Evolutionary conservation across 2,329 filamentous ascomycete species (phyloP), one percentile per base, ranked within the genome.

Genomic region (Lasiodiplodia citricola): DNA sequence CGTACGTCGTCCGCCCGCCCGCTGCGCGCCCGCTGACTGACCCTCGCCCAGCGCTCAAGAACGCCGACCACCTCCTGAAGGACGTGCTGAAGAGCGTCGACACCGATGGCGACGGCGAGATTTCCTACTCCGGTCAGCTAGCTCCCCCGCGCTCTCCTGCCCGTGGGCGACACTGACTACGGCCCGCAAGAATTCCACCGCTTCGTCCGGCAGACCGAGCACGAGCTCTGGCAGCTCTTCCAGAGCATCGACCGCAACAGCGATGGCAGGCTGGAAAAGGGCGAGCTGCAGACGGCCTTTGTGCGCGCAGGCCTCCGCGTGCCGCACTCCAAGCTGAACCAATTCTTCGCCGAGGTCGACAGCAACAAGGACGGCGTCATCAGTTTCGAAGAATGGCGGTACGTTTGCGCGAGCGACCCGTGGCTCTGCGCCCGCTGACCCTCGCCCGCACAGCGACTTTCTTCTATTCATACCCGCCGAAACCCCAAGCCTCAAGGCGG

Each of bases 381-480:
- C 74, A 94, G 87, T 71, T 98, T 97, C 81, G 90, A 93, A 73
- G 96, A 99, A 86, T 98, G 96, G 96, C 91, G 95, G 95, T 97
- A 89, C 81, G 91, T 84, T 47, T 50, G 60, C 47, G 28, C 23
- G 13, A 21, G 23, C 23, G 41, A 6, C 8, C 47, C 21, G n/a
- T 52, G 31, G 31, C 31, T 55, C 44, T 44, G 44, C 16, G 44
- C 69, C n/a, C 65, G 44, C 65, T 67, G 65, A 67, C 57, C 65
- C 47, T 16, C 8, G 23, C 25, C 75, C 50, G 23, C 76, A 96
- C 58, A 64, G 94, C 80, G 91, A 98, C 81, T 99, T 98, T 80
- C 87, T 98, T 31, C 88, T 98, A 55, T 98, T 98, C 81, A 91
- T 98, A 70, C 88, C 85, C 76, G 86, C 90, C 71, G 84, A 89